These are phyloP conservation scores for Mycena leptocephala DNA, from an alignment of 768 basidiomycete genomes.

Conservation along the genomic window DNA sequence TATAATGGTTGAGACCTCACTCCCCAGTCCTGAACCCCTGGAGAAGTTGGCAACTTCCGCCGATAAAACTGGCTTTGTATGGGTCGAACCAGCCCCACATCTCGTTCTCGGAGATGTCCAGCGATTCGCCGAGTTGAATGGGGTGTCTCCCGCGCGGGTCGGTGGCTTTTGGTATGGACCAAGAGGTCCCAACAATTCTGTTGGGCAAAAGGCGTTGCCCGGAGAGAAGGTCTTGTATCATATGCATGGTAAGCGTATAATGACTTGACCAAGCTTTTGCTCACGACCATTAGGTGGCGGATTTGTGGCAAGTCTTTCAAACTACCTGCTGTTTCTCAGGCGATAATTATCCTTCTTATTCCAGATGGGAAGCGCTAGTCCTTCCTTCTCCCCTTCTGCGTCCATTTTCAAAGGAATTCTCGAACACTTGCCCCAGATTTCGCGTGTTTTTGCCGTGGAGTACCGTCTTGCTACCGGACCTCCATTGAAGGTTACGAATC, in stretches of 20 bases:
- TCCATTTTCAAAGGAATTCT: constrained; percentile 33
- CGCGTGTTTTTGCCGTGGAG: constrained; percentile 58
- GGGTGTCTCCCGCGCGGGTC: constrained; percentile 37
- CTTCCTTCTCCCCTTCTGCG: constrained; percentile 10
- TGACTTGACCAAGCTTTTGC: too few relatives aligned
- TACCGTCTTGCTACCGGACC: constrained; percentile 60
- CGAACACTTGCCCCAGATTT: constrained; percentile 15
- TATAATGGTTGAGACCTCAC: constrained; percentile 24
- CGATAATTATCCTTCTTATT: too few relatives aligned
- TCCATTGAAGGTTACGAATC: constrained; percentile 47
- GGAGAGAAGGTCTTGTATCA: constrained; percentile 53
- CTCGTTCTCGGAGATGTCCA: constrained; percentile 45
- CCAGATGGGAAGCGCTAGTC: constrained; percentile 37
- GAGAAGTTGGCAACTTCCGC: constrained; percentile 21
- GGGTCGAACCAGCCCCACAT: constrained; percentile 40
- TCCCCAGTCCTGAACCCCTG: constrained; percentile 14
- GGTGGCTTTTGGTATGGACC: constrained; percentile 44
- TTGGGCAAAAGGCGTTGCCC: constrained; percentile 37
- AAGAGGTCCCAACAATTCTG: constrained; percentile 22
- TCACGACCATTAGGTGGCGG: constrained; percentile 11
- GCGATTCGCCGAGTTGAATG: constrained; percentile 38
- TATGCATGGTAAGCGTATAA: constrained; percentile 50
- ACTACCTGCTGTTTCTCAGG: neutral
- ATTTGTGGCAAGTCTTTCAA: constrained; percentile 24
- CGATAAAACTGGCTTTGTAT: constrained; percentile 34